Conservation (phyloP, 306 rosid genomes). For the Luffa acutangula region DNA sequence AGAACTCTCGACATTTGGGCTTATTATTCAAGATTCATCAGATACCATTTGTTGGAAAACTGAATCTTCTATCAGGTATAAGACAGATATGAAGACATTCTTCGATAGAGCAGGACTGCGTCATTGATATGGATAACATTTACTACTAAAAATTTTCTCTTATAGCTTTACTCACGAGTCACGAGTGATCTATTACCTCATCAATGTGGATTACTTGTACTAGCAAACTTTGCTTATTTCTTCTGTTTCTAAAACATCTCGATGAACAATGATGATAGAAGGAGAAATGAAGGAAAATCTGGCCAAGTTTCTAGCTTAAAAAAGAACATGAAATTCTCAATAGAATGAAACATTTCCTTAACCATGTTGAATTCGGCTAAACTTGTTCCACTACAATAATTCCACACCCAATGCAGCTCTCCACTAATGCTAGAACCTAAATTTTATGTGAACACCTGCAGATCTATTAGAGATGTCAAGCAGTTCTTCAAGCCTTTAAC, state of each 20-base stretch:
- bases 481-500: slow-evolving; percentile 55
- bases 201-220: neutral
- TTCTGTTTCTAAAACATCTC: neutral
- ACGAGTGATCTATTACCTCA: neutral
- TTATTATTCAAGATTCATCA: slow-evolving; percentile 40
- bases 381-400: neutral
- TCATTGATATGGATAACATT: neutral
- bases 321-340: neutral
- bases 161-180: neutral
- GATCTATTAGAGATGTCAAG: slow-evolving; percentile 59
- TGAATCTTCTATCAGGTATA: slow-evolving; percentile 41
- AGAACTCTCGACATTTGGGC: slow-evolving; percentile 36
- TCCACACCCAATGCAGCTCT: neutral
- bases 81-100: neutral
- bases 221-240: neutral
- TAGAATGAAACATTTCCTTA: neutral
- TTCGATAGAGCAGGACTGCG: neutral
- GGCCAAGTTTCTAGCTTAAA: neutral
- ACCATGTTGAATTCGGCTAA: neutral
- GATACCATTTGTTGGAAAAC: slow-evolving; percentile 73
- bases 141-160: neutral
- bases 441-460: slow-evolving; percentile 16
- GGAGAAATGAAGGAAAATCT: neutral
- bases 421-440: neutral
- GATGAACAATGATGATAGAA: neutral